These are phyloP conservation scores for Casaregolazyma suthepensis DNA, from an alignment of 1,139 yeast species.

Conservation along the genomic window DNA sequence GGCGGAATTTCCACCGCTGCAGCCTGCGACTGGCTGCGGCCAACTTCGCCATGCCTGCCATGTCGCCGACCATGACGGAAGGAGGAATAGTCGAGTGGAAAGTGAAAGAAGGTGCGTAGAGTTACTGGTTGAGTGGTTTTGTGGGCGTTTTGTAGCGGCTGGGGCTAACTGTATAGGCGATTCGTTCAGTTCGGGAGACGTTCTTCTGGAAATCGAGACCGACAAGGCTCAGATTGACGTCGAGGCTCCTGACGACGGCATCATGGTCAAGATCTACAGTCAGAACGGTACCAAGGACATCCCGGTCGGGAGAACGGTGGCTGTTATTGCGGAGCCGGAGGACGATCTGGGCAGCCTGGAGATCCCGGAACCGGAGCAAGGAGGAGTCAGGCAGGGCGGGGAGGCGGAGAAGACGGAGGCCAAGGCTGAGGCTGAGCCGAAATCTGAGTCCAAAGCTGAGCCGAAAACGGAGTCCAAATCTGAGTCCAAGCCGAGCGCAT, in stretches of 20 bases:
- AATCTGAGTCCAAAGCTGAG: constrained; percentile 12
- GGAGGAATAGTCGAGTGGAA: constrained; percentile 98
- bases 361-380: constrained; percentile 45
- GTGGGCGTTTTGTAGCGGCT: neutral
- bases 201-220: constrained; percentile 81
- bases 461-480: constrained; percentile 10
- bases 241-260: constrained; percentile 90
- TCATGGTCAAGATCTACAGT: constrained; percentile 67
- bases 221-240: constrained; percentile 92
- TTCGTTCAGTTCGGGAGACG: constrained; percentile 74
- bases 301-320: constrained; percentile 86
- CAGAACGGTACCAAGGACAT: constrained; percentile 71
- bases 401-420: constrained; percentile 11
- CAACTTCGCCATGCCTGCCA: constrained; percentile 88
- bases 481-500: neutral
- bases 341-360: constrained; percentile 68
- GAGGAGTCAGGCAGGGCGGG: constrained; percentile 26
- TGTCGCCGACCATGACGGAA: constrained; percentile 98
- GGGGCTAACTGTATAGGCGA: constrained; percentile 34
- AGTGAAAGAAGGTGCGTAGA: constrained; percentile 55
- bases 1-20: neutral
- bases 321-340: constrained; percentile 77
- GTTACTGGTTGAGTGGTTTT: neutral
- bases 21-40: constrained; percentile 37
- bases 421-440: too few relatives aligned